Percentiles rank a stretch among this genome's conserved stretches.
Evolutionary conservation across 2,329 filamentous ascomycete species (phyloP).

Genomic region (Exophiala dermatitidis): DNA sequence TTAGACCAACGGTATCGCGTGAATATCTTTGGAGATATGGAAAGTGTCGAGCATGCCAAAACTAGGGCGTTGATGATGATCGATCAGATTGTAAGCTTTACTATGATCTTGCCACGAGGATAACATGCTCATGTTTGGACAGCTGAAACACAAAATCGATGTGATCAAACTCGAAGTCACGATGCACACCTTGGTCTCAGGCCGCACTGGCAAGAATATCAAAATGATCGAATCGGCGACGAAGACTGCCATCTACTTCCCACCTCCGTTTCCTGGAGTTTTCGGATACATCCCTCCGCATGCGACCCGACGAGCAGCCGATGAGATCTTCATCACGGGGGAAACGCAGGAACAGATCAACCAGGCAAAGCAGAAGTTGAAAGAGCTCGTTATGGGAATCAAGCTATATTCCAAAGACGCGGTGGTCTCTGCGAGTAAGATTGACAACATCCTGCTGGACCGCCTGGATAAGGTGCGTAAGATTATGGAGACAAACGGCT

Average conservation of each 20-base stretch:
- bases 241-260: constrained; percentile 96
- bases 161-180: constrained; percentile 74
- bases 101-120: neutral
- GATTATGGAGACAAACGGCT: constrained; percentile 94
- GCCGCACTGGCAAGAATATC: constrained; percentile 92
- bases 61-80: constrained; percentile 94
- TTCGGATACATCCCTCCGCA: constrained; percentile 83
- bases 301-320: constrained; percentile 71
- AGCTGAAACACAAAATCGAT: constrained; percentile 59
- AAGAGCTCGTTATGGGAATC: constrained; percentile 71
- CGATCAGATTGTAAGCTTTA: constrained; percentile 68
- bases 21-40: constrained; percentile 88
- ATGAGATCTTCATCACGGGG: constrained; percentile 92
- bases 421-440: constrained; percentile 79
- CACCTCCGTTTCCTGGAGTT: constrained; percentile 82
- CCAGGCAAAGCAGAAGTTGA: constrained; percentile 82
- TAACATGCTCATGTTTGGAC: constrained; percentile 17
- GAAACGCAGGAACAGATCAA: constrained; percentile 77
- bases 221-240: constrained; percentile 95
- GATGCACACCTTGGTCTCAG: constrained; percentile 85
- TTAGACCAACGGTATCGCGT: constrained; percentile 84
- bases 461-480: constrained; percentile 94
- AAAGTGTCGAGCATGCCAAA: constrained; percentile 95
- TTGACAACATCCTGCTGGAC: constrained; percentile 85
- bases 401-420: constrained; percentile 90